A percentile compares a stretch with the other conserved stretches of the same genome.
Evolutionary conservation across 2,329 filamentous ascomycete species (phyloP).

Genomic region (Clathrospora elynae): DNA sequence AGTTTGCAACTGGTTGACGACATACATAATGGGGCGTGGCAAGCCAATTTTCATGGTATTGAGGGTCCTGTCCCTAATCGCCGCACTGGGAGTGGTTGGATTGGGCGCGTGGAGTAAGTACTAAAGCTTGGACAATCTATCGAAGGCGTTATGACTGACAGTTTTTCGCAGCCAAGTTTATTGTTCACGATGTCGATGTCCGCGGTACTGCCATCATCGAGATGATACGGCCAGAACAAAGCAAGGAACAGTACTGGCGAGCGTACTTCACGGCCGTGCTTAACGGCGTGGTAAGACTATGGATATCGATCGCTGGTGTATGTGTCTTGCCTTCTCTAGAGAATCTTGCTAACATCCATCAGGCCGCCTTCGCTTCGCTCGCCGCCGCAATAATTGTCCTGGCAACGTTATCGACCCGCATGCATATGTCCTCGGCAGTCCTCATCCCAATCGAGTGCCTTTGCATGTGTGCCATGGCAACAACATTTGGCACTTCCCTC

Average conservation of each 20-base stretch:
- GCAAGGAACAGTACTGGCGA: constrained; percentile 24
- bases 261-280: constrained; percentile 23
- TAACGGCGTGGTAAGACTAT: constrained; percentile 24
- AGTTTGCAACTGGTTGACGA: background rate
- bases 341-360: constrained; percentile 8
- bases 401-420: constrained; percentile 18
- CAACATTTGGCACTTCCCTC: constrained; percentile 30
- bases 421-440: constrained; percentile 24
- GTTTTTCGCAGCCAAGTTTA: constrained; percentile 16
- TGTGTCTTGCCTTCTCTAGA: constrained; percentile 4
- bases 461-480: constrained; percentile 29
- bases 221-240: constrained; percentile 9
- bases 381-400: constrained; percentile 22
- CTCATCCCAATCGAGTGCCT: constrained; percentile 31
- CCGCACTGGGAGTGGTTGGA: constrained; percentile 28
- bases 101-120: constrained; percentile 35
- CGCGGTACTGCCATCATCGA: constrained; percentile 26
- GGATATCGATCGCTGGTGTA: constrained; percentile 35
- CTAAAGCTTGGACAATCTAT: background rate
- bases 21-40: constrained; percentile 25
- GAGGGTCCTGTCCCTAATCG: constrained; percentile 29
- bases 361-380: constrained; percentile 32
- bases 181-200: constrained; percentile 29
- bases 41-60: constrained; percentile 22
- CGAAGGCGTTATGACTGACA: constrained; percentile 1